Evolutionary conservation across 164 flowering plant genomes (phyloP).

Genomic region (Berberis vulgaris): DNA sequence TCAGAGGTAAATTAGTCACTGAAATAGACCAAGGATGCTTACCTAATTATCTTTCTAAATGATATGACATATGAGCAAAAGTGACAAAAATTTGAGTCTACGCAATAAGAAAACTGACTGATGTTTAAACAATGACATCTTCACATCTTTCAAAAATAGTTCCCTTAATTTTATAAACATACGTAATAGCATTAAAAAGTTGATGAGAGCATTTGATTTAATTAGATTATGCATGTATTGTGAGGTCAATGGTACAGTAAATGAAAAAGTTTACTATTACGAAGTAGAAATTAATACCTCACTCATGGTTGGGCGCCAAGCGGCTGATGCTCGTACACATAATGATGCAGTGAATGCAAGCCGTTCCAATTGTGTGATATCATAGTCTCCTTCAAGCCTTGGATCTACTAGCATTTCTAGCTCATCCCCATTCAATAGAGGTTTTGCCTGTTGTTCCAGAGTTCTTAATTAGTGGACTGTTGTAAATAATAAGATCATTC

Average conservation of each 20-base stretch:
- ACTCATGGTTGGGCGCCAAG: constrained; percentile 82
- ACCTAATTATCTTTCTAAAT: constrained; percentile 4
- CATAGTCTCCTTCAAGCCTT: constrained; percentile 52
- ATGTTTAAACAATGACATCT: neutral
- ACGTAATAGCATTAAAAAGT: neutral
- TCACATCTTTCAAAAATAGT: constrained; percentile 1
- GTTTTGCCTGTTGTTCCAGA: constrained; percentile 46
- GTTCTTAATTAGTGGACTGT: neutral
- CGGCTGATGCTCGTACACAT: constrained; percentile 69
- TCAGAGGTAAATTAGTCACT: constrained; percentile 2
- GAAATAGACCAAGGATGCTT: neutral
- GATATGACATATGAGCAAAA: neutral
- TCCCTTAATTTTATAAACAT: neutral
- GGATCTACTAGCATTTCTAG: constrained; percentile 56
- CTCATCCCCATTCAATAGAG: constrained; percentile 48
- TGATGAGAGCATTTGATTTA: neutral
- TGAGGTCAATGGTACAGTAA: neutral
- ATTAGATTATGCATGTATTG: neutral
- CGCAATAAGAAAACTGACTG: constrained; percentile 8
- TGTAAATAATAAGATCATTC: too few species aligned
- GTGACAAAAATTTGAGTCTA: constrained; percentile 1
- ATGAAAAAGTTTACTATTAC: neutral
- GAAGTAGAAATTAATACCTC: constrained; percentile 40
- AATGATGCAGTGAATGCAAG: constrained; percentile 74
- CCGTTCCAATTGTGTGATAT: constrained; percentile 38